These are phyloP conservation scores for Wallemia mellicola DNA, from an alignment of 1,284 basidiomycete genomes.

Conservation along the genomic window DNA sequence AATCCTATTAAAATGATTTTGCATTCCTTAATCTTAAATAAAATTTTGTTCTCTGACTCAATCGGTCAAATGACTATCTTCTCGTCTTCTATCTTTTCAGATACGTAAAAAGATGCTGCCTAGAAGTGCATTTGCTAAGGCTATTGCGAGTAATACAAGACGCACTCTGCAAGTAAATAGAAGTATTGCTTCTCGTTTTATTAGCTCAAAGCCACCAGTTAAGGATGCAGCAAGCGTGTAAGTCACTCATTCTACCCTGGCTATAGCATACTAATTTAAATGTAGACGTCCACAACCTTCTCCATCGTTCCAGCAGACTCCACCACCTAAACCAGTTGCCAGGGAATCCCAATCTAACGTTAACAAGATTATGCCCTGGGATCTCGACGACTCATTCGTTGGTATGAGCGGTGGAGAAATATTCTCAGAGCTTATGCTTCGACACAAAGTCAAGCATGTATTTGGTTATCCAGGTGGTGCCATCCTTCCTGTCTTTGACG, in stretches of 20 bases:
- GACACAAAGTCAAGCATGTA: constrained; percentile 82
- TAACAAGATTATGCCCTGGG: neutral
- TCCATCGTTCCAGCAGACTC: neutral
- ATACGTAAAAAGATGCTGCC: neutral
- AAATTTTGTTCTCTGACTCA: too few relatives aligned
- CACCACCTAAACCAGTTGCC: neutral
- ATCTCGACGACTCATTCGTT: constrained; percentile 26
- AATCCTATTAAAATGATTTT: too few relatives aligned
- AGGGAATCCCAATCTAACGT: neutral
- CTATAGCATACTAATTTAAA: neutral
- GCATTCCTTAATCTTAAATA: too few relatives aligned
- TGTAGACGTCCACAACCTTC: neutral
- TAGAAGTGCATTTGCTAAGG: neutral
- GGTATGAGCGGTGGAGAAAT: constrained; percentile 89
- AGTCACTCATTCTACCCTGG: neutral
- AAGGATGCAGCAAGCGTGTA: neutral
- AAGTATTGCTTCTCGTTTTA: neutral
- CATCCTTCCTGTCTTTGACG: constrained; percentile 93
- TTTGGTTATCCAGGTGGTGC: constrained; percentile 97
- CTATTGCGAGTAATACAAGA: neutral
- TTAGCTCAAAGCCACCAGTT: neutral
- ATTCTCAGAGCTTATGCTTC: constrained; percentile 98
- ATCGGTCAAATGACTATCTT: too few relatives aligned
- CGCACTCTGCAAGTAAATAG: neutral
- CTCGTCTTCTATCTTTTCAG: too few relatives aligned